Evolutionary conservation across 768 basidiomycete species (phyloP), one percentile per base, ranked within the genome.

Genomic region (Macrolepiota dolichaula): DNA sequence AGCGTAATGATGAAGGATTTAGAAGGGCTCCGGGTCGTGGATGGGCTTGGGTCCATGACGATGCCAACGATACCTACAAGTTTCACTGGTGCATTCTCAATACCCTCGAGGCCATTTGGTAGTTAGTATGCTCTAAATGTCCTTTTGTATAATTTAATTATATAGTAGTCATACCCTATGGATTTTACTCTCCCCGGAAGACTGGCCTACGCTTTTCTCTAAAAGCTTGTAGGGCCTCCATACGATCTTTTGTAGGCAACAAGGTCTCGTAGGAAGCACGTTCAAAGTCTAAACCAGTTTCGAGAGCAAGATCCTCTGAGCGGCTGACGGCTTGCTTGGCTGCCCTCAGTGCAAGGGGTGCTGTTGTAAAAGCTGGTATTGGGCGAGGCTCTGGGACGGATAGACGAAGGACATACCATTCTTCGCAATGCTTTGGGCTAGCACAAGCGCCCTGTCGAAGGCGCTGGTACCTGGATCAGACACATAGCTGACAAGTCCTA

Each of bases 211-310:
- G 79, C 72, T 95, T 96, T 74, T 91, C 90, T 67, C 81, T 86
- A 77, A 96, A 97, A 13, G 95, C 95, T 55, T 84, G 74, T 40
- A 97, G 77, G 3, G 94, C 95, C 73, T 98, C 95, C 5, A 81
- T 65, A 19, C 95, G 84, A 71, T 98, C 95, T 64, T 85, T 80
- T 6, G 81, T 88, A 36, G 80, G 78, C 22, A 97, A 77, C 19
- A 98, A 79, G 2, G 84, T 81, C 65, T 96, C 90, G 63, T 98
- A 98, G 12, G 90, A 85, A 4, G 87, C 86, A 37, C 91, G 81
- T 72, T 97, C 95, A 63, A 96, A 92, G 71, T 96, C 92, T n/a
- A 98, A 81, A n/a, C 92, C 93, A 60, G 86, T 81, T 73, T 95
- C 93, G 6, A 96, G 76, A 2, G 89, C 76, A 13, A 94, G 77